A percentile compares a stretch with the other conserved stretches of the same genome.
Conservation (phyloP, 2,329 filamentous ascomycete species). For the Diplodia mutila region DNA sequence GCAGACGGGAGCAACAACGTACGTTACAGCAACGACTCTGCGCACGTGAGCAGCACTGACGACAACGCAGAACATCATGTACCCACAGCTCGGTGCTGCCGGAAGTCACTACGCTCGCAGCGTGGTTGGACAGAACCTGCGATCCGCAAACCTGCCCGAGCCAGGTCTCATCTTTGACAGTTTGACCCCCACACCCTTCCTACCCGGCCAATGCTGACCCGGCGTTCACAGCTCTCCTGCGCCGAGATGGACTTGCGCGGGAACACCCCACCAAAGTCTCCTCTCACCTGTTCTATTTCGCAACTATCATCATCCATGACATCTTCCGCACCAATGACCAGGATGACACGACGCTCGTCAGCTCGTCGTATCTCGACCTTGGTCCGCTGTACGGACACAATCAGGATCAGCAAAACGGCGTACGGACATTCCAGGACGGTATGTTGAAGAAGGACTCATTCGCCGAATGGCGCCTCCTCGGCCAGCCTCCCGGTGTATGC, state of each 20-base stretch:
- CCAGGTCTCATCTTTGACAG: conserved; percentile 12
- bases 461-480: conserved; percentile 62
- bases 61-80: conserved; percentile 51
- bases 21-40: neutral
- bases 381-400: conserved; percentile 70
- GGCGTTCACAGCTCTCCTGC: conserved; percentile 66
- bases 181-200: conserved; percentile 35
- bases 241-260: conserved; percentile 55
- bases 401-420: conserved; percentile 62
- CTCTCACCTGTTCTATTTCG: conserved; percentile 71
- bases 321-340: conserved; percentile 63
- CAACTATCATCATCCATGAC: conserved; percentile 61
- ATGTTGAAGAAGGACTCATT: conserved; percentile 69
- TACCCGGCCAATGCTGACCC: conserved; percentile 63
- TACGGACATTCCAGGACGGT: conserved; percentile 65
- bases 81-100: conserved; percentile 63
- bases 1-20: conserved; percentile 47
- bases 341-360: conserved; percentile 63
- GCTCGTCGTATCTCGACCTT: conserved; percentile 71
- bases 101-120: conserved; percentile 65
- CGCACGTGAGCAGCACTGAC: conserved; percentile 43
- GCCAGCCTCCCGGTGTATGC: conserved; percentile 64
- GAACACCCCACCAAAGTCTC: conserved; percentile 69
- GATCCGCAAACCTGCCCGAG: conserved; percentile 44
- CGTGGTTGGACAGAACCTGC: conserved; percentile 57